Evolutionary conservation across 2,329 filamentous ascomycete species (phyloP), one percentile per base, ranked within the genome.

Genomic region (Sarocladiaceae sp.): DNA sequence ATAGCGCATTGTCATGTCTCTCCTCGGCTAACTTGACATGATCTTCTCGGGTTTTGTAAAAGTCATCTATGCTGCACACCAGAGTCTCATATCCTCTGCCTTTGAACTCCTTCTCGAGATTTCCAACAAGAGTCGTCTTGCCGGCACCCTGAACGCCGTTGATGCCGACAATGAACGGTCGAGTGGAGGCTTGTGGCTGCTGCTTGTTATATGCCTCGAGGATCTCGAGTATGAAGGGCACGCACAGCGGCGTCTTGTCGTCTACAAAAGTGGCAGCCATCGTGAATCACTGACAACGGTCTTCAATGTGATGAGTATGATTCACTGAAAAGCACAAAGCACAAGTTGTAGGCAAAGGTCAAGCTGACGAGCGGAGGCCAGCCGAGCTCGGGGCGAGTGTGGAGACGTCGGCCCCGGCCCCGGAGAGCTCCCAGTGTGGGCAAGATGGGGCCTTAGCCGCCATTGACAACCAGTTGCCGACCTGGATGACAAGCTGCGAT

Each of bases 121-220:
- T 76, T 33, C 77, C 77, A 33, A 92, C 91, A 61, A 96, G 79
- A 12, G 92, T 95, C 3, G 92, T 95, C 74, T 97, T 97, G 59
- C 93, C 93, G 33, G 89, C 87, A 55, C 93, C 93, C 71, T 97
- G 93, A 25, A 96, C 83, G 55, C 92, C 93, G 61, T 95, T 96
- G 61, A 97, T 79, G 44, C 91, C 93, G 56, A 97, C 78, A 66
- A 96, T 83, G 68, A 96, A 64, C 25, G 91, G 90, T 18, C 78
- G 79, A 61, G 58, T 52, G 69, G 71, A 58, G 40, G 11, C 4
- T 17, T 29, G 12, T 18, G 22, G 28, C 60, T 11, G 35, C 10
- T 37, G 31, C 22, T 18, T 20, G 57, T 50, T 51, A 64, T 86
- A 79, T 31, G 66, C 57, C 54, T 74, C 65, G 53, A 90, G 73